Evolutionary conservation across 495 filamentous ascomycete species (phyloP).

Genomic region (Aspergillus saccharolyticus): DNA sequence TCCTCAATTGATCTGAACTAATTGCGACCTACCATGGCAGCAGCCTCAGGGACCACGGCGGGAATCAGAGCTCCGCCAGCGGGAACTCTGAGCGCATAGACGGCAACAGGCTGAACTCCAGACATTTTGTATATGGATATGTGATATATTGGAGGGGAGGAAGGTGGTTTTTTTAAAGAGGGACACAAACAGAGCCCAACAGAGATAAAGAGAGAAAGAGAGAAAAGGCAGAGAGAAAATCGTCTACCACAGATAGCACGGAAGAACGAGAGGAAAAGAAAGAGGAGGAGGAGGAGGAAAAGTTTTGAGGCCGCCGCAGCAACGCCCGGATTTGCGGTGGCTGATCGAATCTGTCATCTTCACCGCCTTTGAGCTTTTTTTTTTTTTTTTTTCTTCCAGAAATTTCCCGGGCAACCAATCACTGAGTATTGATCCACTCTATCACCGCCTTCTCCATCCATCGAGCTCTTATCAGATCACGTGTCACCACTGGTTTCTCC

Average conservation of each 20-base stretch:
- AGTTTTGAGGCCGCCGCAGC: slow-evolving; percentile 11
- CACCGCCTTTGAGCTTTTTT: slow-evolving; percentile 15
- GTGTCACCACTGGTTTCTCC: neutral
- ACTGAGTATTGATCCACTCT: neutral
- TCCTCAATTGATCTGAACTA: too few species aligned
- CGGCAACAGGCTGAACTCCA: slow-evolving; percentile 65
- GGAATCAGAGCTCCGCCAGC: slow-evolving; percentile 70
- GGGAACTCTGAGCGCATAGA: slow-evolving; percentile 87
- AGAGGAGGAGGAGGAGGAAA: slow-evolving; percentile 21
- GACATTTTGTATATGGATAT: slow-evolving; percentile 39
- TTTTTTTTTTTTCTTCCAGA: slow-evolving; percentile 19
- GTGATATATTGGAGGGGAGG: slow-evolving; percentile 3
- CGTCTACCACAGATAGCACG: slow-evolving; percentile 13
- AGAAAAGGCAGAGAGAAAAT: slow-evolving; percentile 20
- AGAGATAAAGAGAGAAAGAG: slow-evolving; percentile 16
- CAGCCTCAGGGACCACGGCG: slow-evolving; percentile 60
- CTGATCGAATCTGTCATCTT: neutral
- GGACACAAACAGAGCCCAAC: slow-evolving; percentile 20
- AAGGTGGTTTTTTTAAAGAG: slow-evolving; percentile 4
- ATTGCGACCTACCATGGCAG: slow-evolving; percentile 66
- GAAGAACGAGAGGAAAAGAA: slow-evolving; percentile 15
- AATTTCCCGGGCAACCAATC: slow-evolving; percentile 17
- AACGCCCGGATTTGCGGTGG: neutral
- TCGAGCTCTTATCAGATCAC: neutral
- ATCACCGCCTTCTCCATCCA: neutral